Evolutionary conservation across 331 rosid species (phyloP).

Genomic region (Saraca asoca): DNA sequence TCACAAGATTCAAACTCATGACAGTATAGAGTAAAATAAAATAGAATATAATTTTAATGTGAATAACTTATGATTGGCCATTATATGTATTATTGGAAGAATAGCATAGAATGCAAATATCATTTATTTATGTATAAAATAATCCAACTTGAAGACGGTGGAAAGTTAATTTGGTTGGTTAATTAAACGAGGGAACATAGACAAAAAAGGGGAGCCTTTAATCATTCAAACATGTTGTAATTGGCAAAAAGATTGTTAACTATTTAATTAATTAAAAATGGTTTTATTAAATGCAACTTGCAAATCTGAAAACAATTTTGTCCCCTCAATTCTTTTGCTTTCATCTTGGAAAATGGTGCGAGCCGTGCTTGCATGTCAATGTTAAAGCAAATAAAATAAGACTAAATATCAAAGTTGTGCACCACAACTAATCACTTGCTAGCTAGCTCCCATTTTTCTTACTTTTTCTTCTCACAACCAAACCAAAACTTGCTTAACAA

Average conservation of each 20-base stretch:
- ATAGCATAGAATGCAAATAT: too few species aligned
- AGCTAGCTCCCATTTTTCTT: constrained; percentile 5
- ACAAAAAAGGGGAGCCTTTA: neutral
- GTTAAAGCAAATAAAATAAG: neutral
- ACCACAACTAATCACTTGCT: constrained; percentile 19
- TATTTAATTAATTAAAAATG: too few species aligned
- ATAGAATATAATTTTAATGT: too few species aligned
- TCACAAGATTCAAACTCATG: too few species aligned
- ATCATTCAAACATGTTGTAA: too few species aligned
- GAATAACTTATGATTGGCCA: too few species aligned
- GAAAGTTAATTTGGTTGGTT: neutral
- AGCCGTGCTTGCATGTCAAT: constrained; percentile 27
- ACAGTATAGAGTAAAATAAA: too few species aligned
- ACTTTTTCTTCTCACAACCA: neutral
- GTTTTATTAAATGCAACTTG: neutral
- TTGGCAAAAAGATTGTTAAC: too few species aligned
- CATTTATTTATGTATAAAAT: too few species aligned
- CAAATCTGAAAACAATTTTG: neutral
- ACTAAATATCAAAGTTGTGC: neutral
- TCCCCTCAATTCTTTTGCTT: constrained; percentile 8
- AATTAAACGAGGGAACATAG: neutral
- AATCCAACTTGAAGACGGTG: neutral
- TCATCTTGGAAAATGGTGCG: constrained; percentile 13
- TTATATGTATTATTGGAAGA: too few species aligned
- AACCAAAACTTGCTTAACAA: neutral